Evolutionary conservation across 176 grass and related monocot genomes (phyloP).

Genomic region (Phyllostachys edulis): DNA sequence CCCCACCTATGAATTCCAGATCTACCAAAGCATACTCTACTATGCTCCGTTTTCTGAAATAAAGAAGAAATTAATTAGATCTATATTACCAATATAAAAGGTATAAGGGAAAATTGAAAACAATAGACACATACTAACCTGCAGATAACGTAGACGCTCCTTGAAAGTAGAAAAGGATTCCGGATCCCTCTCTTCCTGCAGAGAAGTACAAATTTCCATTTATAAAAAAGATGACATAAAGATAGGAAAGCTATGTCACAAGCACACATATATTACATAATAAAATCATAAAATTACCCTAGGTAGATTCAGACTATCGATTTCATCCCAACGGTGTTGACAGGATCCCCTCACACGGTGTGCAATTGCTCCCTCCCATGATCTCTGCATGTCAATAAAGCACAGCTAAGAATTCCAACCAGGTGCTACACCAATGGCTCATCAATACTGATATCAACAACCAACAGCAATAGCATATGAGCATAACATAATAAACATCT

Average conservation of each 20-base stretch:
- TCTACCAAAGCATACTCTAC: constrained; percentile 95
- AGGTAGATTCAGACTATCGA: constrained; percentile 72
- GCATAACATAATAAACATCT: constrained; percentile 10
- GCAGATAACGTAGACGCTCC: constrained; percentile 83
- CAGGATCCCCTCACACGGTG: constrained; percentile 66
- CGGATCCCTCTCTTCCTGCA: constrained; percentile 81
- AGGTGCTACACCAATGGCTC: constrained; percentile 9
- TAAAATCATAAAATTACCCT: constrained; percentile 58
- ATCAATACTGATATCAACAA: background rate
- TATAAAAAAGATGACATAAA: constrained; percentile 20
- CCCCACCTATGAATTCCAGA: constrained; percentile 99
- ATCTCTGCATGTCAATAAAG: constrained; percentile 54
- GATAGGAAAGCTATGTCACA: background rate
- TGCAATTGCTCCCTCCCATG: constrained; percentile 61
- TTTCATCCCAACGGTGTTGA: constrained; percentile 68
- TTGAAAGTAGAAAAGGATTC: constrained; percentile 93
- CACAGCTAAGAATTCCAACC: background rate
- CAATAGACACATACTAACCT: constrained; percentile 48
- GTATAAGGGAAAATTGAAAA: background rate
- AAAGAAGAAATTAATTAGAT: constrained; percentile 28
- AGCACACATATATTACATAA: background rate
- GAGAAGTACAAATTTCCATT: constrained; percentile 30
- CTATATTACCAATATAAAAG: constrained; percentile 29
- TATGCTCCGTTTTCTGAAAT: constrained; percentile 87
- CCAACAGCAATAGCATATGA: constrained; percentile 2